A percentile compares a stretch with the other conserved stretches of the same genome.
Evolutionary conservation across 1,284 basidiomycete species (phyloP).

Genomic region (Cryptococcus sp.): DNA sequence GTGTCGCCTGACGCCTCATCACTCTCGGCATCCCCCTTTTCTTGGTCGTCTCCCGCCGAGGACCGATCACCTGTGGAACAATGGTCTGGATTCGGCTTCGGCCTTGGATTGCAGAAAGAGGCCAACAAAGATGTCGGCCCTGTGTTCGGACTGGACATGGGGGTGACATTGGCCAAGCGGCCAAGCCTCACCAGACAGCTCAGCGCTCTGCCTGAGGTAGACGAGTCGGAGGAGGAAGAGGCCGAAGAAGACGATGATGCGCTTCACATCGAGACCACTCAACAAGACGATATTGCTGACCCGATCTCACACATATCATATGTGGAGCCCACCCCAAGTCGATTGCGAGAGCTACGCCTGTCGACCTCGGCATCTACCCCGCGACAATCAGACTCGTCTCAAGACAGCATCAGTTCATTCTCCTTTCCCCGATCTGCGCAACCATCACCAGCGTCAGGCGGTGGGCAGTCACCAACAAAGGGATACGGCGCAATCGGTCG

Average conservation of each 20-base stretch:
- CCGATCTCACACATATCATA: conserved; percentile 2
- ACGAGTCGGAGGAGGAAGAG: conserved; percentile 45
- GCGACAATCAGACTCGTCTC: conserved; percentile 13
- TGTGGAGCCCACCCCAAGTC: conserved; percentile 31
- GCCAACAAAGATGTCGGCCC: conserved; percentile 17
- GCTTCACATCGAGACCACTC: conserved; percentile 3
- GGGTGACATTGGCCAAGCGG: conserved; percentile 22
- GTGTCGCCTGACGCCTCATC: conserved; percentile 20
- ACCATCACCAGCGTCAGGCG: conserved; percentile 3
- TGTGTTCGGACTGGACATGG: conserved; percentile 34
- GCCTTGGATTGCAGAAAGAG: background rate
- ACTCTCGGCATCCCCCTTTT: conserved; percentile 20
- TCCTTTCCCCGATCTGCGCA: conserved; percentile 11
- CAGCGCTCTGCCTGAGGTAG: conserved; percentile 41
- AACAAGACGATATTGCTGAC: background rate
- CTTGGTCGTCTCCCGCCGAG: conserved; percentile 30
- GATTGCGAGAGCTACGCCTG: conserved; percentile 43
- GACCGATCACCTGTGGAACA: conserved; percentile 14
- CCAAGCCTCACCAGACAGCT: conserved; percentile 30
- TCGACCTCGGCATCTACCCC: conserved; percentile 24
- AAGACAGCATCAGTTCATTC: conserved; percentile 9
- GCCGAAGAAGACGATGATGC: conserved; percentile 13
- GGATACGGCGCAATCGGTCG: conserved; percentile 39
- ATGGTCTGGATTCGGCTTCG: conserved; percentile 23
- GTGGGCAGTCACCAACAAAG: conserved; percentile 30